Evolutionary conservation across 345 rosid species (phyloP), one percentile per base, ranked within the genome.

Genomic region (Lagerstroemia speciosa): DNA sequence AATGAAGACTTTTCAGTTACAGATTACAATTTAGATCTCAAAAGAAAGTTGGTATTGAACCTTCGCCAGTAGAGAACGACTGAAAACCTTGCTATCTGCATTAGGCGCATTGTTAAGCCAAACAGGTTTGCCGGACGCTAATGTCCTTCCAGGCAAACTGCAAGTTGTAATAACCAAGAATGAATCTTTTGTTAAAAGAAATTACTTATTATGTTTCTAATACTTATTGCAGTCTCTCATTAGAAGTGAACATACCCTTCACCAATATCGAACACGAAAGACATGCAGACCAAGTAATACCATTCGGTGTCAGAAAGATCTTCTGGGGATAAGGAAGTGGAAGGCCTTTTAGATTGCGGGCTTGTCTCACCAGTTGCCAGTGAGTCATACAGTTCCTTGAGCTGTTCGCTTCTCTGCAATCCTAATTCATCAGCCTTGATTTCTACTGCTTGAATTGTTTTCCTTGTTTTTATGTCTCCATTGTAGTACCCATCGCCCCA

Each of bases 281-380:
- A 91, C 98, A 93, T 91, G 85, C 98, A 93, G 57, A 93, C 96
- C 81, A 93, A 78, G 82, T 87, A 93, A 65, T 89, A 93, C 98
- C 98, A 93, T 77, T 93, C 97, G 9, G 97, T 78, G 82, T 92
- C 93, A 38, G 97, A 78, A 57, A 94, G 98, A 77, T 94, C 99
- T 70, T 89, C 99, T 9, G 97, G 98, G 9, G 98, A 94, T 31
- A 94, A 85, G 33, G 98, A 86, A 29, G 85, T 85, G n/a, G 96
- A 86, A 41, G 91, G 88, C 72, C 91, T 84, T 77, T 83, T 84
- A 66, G 84, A 80, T 68, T 82, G 91, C 24, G 89, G 78, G 27
- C 71, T 81, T 61, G 83, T 79, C 74, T 88, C 88, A 12, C 84
- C 85, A 15, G 81, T 70, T 0, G 87, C 86, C 20, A 94, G 97